Percentiles rank a stretch among this genome's conserved stretches.
Evolutionary conservation across 169 alveolate species (phyloP).

Genomic region (Plasmodium chabaudi): DNA sequence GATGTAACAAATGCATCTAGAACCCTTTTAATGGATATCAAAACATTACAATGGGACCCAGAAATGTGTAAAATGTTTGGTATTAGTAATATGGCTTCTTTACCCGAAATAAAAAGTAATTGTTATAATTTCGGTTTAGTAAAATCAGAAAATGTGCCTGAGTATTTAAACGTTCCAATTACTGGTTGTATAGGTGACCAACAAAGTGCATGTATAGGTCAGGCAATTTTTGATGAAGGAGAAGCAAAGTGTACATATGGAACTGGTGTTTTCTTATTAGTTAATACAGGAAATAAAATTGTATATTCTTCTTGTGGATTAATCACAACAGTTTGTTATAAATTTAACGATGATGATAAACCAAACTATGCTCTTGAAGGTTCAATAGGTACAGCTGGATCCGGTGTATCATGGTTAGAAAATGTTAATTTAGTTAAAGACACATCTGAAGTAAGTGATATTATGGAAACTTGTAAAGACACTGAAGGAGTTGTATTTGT

Average conservation of each 20-base stretch:
- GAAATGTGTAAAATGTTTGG: conserved; percentile 85
- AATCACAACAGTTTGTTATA: conserved; percentile 93
- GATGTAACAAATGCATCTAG: conserved; percentile 96
- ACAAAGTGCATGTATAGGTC: conserved; percentile 95
- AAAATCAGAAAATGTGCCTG: conserved; percentile 74
- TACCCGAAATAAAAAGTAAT: conserved; percentile 83
- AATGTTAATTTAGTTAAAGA: conserved; percentile 81
- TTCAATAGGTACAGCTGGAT: conserved; percentile 95
- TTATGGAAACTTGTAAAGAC: conserved; percentile 81
- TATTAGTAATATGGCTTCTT: conserved; percentile 75
- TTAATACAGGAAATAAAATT: conserved; percentile 90
- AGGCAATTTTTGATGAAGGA: conserved; percentile 86
- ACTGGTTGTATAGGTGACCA: conserved; percentile 94
- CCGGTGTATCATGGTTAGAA: conserved; percentile 92
- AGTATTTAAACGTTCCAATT: conserved; percentile 86
- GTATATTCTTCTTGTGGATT: conserved; percentile 89
- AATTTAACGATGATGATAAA: conserved; percentile 81
- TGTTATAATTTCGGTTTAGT: conserved; percentile 84
- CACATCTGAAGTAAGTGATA: conserved; percentile 84
- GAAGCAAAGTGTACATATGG: conserved; percentile 94
- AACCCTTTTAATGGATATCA: conserved; percentile 91
- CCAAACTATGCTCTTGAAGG: conserved; percentile 95
- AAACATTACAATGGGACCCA: conserved; percentile 90
- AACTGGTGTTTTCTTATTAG: conserved; percentile 95
- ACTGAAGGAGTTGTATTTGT: conserved; percentile 94